A percentile compares a stretch with the other conserved stretches of the same genome.
phyloP scores from a whole-genome alignment of 768 basidiomycete genomes.

The Auricularia cornea region DNA sequence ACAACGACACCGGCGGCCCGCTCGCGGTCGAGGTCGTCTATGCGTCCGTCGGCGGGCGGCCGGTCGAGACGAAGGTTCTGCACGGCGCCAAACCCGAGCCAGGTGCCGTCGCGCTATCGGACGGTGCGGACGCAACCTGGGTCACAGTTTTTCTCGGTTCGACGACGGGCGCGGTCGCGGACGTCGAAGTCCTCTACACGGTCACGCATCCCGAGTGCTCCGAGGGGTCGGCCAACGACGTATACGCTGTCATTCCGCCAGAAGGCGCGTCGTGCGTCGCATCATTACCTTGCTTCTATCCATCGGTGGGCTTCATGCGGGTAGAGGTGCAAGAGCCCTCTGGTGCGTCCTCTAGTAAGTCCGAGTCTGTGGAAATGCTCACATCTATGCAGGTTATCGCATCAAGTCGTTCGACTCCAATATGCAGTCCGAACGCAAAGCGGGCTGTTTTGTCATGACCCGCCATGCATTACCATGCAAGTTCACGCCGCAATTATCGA shows the following conservation, averaged over 20 bases:
- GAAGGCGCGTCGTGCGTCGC: background rate
- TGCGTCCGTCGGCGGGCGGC: background rate
- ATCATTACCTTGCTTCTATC: background rate
- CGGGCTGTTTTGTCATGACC: background rate
- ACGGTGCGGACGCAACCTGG: background rate
- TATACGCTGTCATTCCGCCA: background rate
- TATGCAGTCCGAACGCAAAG: background rate
- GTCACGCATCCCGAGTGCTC: background rate
- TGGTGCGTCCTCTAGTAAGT: background rate
- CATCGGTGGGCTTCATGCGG: background rate
- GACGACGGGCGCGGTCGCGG: background rate
- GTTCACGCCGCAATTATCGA: background rate
- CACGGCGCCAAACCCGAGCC: background rate
- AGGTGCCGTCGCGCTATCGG: background rate
- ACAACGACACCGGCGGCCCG: background rate
- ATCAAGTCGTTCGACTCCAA: background rate
- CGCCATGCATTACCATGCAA: background rate
- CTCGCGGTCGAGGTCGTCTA: background rate
- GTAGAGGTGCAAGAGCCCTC: background rate
- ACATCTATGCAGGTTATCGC: background rate
- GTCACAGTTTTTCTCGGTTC: background rate
- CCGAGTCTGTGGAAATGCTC: background rate
- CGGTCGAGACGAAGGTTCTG: background rate
- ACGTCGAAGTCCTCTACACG: background rate
- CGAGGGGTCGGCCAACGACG: background rate